Evolutionary conservation across 768 basidiomycete genomes (phyloP), one percentile per base, ranked within the genome.

Genomic region (Cyathus striatus): DNA sequence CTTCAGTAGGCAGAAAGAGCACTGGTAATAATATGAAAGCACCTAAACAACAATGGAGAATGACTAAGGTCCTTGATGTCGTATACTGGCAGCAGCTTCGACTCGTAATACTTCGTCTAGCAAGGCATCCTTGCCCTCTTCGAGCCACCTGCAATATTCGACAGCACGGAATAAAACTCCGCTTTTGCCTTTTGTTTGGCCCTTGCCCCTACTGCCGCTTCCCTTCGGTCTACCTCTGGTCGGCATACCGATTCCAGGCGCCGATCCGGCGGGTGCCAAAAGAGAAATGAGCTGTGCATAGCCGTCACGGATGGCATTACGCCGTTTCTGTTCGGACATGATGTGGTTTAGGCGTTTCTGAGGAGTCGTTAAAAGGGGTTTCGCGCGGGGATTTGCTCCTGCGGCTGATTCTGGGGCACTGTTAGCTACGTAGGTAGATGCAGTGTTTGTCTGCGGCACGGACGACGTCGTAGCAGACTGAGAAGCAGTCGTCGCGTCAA

Each of bases 291-390:
- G 66, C 57, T 91, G 88, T 1, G 88, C 81, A 62, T 93, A 95
- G 30, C 90, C 90, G 48, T 89, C 84, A 32, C 89, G 82, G 51
- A 95, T 95, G 40, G 88, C 87, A 55, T 94, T 94, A 7, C 92
- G 81, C 6, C 92, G 86, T 55, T 90, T 90, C 64, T 95, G 91
- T 59, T 95, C 92, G 5, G 89, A 91, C 78, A 90, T 83, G 70
- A 95, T 93, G 68, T 95, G 90, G 59, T 93, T 92, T 13, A 90
- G 76, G 10, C 90, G 78, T 56, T 92, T 91, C 63, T 94, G 89
- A 0, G 89, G 89, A 3, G 80, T 82, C 5, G 89, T 86, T 20
- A 93, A 72, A 16, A 89, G 75, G 0, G 82, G 72, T 50, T 87
- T 89, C 17, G 72, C 41, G 46, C 73, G 70, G 35, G 68, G 25